phyloP scores from a whole-genome alignment of 1,284 basidiomycete genomes.

The Paramarasmius palmivorus region DNA sequence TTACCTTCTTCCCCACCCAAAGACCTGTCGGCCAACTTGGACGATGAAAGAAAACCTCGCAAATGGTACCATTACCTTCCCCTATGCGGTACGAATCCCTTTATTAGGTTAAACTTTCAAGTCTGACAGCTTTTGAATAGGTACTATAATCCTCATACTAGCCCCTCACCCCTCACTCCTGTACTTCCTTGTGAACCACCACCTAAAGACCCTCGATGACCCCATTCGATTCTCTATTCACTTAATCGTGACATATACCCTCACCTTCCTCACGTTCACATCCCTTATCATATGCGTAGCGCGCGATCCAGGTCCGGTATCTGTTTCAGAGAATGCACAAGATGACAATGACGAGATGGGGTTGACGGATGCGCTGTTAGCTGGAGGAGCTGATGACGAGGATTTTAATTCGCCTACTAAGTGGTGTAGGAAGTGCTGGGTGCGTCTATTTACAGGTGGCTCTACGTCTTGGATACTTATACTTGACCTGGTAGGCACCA shows the following conservation, averaged over 20 bases:
- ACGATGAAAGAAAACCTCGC: conserved; percentile 2
- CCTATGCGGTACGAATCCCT: conserved; percentile 4
- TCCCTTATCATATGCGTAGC: conserved; percentile 71
- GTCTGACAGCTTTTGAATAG: conserved; percentile 31
- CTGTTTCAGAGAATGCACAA: conserved; percentile 28
- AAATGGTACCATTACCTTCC: conserved; percentile 15
- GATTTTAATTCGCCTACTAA: conserved; percentile 53
- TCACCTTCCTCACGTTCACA: conserved; percentile 66
- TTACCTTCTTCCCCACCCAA: background rate
- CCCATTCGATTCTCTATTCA: conserved; percentile 52
- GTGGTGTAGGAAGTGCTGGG: conserved; percentile 78
- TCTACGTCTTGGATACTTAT: background rate
- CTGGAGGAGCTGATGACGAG: conserved; percentile 30
- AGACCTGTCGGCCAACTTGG: conserved; percentile 1
- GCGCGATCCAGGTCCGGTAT: conserved; percentile 73
- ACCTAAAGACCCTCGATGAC: conserved; percentile 54
- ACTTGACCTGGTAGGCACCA: conserved; percentile 43
- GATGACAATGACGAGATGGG: conserved; percentile 46
- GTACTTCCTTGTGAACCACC: conserved; percentile 63
- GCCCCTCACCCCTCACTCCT: conserved; percentile 74
- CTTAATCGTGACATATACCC: conserved; percentile 54
- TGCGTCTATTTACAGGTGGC: conserved; percentile 20
- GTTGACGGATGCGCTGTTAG: conserved; percentile 61
- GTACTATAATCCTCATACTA: conserved; percentile 57
- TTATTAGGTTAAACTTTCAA: background rate